Base-by-base conservation (phyloP, 2,329 filamentous ascomycete genomes). In the Emergomyces pasteurianus region DNA sequence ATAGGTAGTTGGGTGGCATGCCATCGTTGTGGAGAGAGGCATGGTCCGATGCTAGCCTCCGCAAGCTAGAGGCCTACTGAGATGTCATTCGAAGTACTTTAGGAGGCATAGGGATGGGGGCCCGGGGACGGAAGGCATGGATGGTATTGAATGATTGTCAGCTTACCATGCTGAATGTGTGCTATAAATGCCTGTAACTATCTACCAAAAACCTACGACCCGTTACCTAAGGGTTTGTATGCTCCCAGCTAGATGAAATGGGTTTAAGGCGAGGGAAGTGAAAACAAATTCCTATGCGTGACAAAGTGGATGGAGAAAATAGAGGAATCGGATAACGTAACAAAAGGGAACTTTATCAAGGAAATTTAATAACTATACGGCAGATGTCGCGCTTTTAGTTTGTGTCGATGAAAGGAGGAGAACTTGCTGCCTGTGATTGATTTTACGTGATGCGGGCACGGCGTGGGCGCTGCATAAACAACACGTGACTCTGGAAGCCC, bases 1-100 rank as follows among this genome's bases (percentile, higher is more conserved):
- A 83, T 61, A 86, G 77, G 71, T 84, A 86, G 69, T 85, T 83
- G 38, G 83, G 83, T 21, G 84, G 84, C 0, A 85, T 78, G 9
- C 77, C 77, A 28, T 77, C 71, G 61, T 76, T 79, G 66, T 83
- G 81, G 14, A 86, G 75, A 21, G 78, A 78, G 63, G 79, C 78
- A 69, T 85, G 83, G 70, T 86, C 84, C 63, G 79, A 77, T 34
- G 81, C 81, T 47, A 86, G 79, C 63, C 84, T 81, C 61, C 83
- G 81, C 53, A 86, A 60, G 53, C 69, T 70, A n/a, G 71, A 72
- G 60, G 68, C 66, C 74, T 75, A 47, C 14, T 46, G 18, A 42
- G 34, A 6, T 10, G 34, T 40, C 31, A 53, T 23, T 34, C 18
- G 18, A 14, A 42, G 23, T 31, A 8, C 18, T 14, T 49, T 28